phyloP scores from a whole-genome alignment of 805 yeast genomes.

The Schwanniomyces sp. region DNA sequence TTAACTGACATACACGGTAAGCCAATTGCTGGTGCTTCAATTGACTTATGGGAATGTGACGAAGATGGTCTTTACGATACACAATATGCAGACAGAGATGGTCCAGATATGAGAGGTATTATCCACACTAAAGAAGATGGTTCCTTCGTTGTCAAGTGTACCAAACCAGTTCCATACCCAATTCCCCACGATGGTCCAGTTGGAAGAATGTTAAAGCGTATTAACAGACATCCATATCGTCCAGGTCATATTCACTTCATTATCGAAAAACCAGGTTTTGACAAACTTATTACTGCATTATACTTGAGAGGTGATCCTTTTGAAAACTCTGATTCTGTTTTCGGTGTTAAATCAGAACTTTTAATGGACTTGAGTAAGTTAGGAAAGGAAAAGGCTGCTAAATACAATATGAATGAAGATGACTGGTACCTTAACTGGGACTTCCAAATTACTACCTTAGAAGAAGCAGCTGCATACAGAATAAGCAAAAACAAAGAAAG shows the following conservation, averaged over 20 bases:
- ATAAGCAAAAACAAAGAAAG: slow-evolving; percentile 9
- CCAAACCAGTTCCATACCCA: slow-evolving; percentile 36
- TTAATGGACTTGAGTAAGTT: slow-evolving; percentile 11
- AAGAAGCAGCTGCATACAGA: slow-evolving; percentile 8
- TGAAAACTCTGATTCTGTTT: slow-evolving; percentile 20
- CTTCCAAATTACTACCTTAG: slow-evolving; percentile 13
- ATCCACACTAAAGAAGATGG: slow-evolving; percentile 13
- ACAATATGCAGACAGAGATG: slow-evolving; percentile 16
- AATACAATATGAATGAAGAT: slow-evolving; percentile 13
- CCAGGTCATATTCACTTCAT: slow-evolving; percentile 28
- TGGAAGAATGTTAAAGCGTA: slow-evolving; percentile 25
- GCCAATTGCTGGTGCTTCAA: slow-evolving; percentile 15
- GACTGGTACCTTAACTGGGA: slow-evolving; percentile 21
- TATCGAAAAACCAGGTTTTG: slow-evolving; percentile 17
- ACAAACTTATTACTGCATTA: slow-evolving; percentile 18
- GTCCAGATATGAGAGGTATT: slow-evolving; percentile 20
- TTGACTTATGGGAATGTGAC: slow-evolving; percentile 22
- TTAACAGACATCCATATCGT: slow-evolving; percentile 37
- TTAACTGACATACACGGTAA: slow-evolving; percentile 14
- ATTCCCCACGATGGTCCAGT: slow-evolving; percentile 42
- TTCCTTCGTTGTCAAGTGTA: slow-evolving; percentile 22
- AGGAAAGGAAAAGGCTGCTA: slow-evolving; percentile 14
- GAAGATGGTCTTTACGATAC: slow-evolving; percentile 20
- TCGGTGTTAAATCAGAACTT: slow-evolving; percentile 17
- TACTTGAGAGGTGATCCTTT: slow-evolving; percentile 18